Percentiles rank a stretch among this genome's conserved stretches.
Conservation (phyloP, 169 alveolate genomes). For the Eimeria brunetti region DNA sequence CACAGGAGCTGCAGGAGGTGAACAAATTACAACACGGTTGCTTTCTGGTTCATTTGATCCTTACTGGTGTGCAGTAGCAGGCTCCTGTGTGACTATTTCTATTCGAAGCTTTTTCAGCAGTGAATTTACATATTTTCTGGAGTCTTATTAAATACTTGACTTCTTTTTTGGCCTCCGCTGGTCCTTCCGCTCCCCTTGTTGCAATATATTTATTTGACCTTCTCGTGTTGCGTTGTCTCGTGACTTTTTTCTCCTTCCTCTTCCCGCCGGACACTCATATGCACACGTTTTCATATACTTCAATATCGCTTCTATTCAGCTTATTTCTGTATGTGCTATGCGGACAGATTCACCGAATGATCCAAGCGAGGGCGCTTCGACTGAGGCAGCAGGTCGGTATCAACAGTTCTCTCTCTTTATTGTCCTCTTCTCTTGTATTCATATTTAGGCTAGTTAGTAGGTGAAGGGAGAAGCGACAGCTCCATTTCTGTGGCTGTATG, state of each 20-base stretch:
- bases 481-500: not conserved
- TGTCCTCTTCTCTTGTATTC: not conserved
- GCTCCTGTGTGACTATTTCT: too few species aligned
- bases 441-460: not conserved
- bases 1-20: constrained; percentile 62
- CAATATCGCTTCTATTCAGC: not conserved
- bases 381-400: constrained; percentile 32
- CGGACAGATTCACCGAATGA: constrained; percentile 44
- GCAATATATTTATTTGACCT: not conserved
- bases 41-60: not conserved
- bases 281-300: not conserved
- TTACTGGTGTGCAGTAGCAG: not conserved
- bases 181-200: not conserved
- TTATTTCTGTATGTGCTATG: not conserved
- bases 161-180: not conserved
- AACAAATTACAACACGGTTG: not conserved
- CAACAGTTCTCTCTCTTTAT: not conserved
- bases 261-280: not conserved
- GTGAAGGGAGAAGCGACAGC: not conserved
- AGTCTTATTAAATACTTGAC: not conserved
- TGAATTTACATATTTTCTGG: too few species aligned
- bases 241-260: not conserved
- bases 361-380: constrained; percentile 50
- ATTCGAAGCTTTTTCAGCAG: too few species aligned
- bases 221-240: not conserved